Conservation (phyloP, 176 grass and related monocot species). For the Oryza rufipogon region DNA sequence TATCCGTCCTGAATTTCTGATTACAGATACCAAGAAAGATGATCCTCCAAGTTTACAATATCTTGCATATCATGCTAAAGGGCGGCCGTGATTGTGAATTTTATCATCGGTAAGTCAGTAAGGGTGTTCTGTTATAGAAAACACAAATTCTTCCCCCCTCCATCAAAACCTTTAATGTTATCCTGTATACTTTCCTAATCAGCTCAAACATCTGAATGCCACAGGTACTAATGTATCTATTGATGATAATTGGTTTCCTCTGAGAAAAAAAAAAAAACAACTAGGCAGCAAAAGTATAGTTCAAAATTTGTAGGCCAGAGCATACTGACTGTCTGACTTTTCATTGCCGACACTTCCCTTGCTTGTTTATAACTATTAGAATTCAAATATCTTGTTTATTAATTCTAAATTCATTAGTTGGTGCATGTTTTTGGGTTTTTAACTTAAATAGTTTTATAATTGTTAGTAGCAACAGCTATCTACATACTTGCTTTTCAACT, state of each 20-base stretch:
- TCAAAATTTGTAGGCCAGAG: conserved; percentile 12
- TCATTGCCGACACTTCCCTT: neutral
- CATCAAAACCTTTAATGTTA: conserved; percentile 21
- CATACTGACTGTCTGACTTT: conserved; percentile 6
- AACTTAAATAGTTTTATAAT: conserved; percentile 12
- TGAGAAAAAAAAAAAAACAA: conserved; percentile 28
- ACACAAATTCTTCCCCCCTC: neutral
- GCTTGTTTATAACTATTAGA: conserved; percentile 16
- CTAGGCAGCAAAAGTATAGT: neutral
- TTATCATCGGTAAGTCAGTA: conserved; percentile 92
- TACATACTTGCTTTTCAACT: conserved; percentile 18
- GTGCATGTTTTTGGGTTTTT: conserved; percentile 6
- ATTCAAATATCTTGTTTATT: neutral
- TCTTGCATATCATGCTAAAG: conserved; percentile 89
- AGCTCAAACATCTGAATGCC: neutral
- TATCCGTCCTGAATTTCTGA: conserved; percentile 29
- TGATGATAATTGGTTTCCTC: neutral
- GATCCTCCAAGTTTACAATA: conserved; percentile 95
- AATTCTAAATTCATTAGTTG: neutral
- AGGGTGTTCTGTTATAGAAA: conserved; percentile 31
- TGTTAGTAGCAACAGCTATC: conserved; percentile 8
- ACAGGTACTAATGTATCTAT: conserved; percentile 3
- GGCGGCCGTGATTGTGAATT: conserved; percentile 96
- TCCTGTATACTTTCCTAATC: neutral
- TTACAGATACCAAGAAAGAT: conserved; percentile 98